A percentile compares a stretch with the other conserved stretches of the same genome.
Evolutionary conservation across 1,284 basidiomycete genomes (phyloP).

Genomic region (Boletus sp.): DNA sequence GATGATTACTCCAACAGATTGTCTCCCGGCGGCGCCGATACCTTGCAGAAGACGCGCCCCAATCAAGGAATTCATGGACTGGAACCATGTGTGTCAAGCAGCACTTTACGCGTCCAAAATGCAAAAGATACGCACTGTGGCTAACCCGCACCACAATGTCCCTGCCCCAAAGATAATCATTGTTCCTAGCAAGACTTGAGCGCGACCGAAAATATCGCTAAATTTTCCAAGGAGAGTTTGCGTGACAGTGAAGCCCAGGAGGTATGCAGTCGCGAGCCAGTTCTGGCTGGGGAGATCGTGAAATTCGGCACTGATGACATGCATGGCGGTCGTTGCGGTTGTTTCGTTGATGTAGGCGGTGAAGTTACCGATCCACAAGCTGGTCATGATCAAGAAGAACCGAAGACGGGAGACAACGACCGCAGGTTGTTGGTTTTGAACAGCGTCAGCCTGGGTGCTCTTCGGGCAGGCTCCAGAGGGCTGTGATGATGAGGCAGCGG

Average conservation of each 20-base stretch:
- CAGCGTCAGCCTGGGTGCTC: neutral
- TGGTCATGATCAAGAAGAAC: constrained; percentile 34
- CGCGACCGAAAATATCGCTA: constrained; percentile 34
- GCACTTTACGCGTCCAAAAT: neutral
- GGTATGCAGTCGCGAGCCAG: constrained; percentile 33
- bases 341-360: constrained; percentile 37
- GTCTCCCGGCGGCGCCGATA: constrained; percentile 34
- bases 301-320: constrained; percentile 32
- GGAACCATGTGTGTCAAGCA: constrained; percentile 11
- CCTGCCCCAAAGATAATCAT: constrained; percentile 35
- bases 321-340: constrained; percentile 36
- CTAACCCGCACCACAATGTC: constrained; percentile 34
- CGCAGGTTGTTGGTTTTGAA: constrained; percentile 20
- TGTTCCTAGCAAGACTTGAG: constrained; percentile 33
- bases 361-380: constrained; percentile 35
- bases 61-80: constrained; percentile 35
- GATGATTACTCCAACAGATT: constrained; percentile 34
- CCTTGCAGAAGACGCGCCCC: constrained; percentile 33
- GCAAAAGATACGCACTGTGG: constrained; percentile 23
- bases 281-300: constrained; percentile 30
- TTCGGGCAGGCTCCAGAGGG: constrained; percentile 5
- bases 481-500: neutral
- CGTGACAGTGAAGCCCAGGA: constrained; percentile 35
- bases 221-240: constrained; percentile 34
- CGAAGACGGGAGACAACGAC: constrained; percentile 27